Percentiles rank a stretch among this genome's conserved stretches.
Evolutionary conservation across 306 rosid species (phyloP).

Genomic region (Crataegus laevigata): DNA sequence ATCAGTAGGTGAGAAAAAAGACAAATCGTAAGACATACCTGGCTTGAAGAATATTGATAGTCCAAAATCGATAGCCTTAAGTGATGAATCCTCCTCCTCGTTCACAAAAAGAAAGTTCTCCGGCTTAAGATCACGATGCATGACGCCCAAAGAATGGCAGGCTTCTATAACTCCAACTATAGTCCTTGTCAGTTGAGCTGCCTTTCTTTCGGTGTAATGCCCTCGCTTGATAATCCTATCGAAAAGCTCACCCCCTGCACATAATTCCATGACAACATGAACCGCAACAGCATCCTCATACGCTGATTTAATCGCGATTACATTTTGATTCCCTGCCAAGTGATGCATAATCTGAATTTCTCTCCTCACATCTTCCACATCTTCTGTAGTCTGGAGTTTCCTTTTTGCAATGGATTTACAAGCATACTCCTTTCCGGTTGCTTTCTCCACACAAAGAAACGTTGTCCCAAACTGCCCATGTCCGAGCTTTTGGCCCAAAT

Average conservation of each 20-base stretch:
- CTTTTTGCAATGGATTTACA: constrained; percentile 82
- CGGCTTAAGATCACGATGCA: constrained; percentile 96
- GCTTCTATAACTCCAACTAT: constrained; percentile 71
- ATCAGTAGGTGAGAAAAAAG: background rate
- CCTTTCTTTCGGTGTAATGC: constrained; percentile 71
- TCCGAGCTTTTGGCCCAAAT: constrained; percentile 65
- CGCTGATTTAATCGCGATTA: constrained; percentile 63
- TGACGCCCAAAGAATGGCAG: constrained; percentile 91
- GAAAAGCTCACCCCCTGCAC: constrained; percentile 83
- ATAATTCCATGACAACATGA: constrained; percentile 86
- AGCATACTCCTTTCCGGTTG: constrained; percentile 65
- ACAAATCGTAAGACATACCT: constrained; percentile 33
- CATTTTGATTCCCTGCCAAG: constrained; percentile 48
- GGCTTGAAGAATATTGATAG: constrained; percentile 85
- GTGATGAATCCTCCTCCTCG: constrained; percentile 66
- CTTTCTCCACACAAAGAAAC: constrained; percentile 60
- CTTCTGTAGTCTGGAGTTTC: constrained; percentile 50
- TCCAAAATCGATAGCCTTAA: constrained; percentile 90
- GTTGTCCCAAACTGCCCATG: constrained; percentile 83
- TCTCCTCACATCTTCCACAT: constrained; percentile 85
- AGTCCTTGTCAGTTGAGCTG: constrained; percentile 64
- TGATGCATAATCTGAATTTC: constrained; percentile 95
- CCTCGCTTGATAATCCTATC: constrained; percentile 72
- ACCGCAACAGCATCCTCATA: constrained; percentile 79
- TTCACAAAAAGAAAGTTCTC: constrained; percentile 83